Evolutionary conservation across 257 asterid genomes (phyloP).

Genomic region (Coffea eugenioides): DNA sequence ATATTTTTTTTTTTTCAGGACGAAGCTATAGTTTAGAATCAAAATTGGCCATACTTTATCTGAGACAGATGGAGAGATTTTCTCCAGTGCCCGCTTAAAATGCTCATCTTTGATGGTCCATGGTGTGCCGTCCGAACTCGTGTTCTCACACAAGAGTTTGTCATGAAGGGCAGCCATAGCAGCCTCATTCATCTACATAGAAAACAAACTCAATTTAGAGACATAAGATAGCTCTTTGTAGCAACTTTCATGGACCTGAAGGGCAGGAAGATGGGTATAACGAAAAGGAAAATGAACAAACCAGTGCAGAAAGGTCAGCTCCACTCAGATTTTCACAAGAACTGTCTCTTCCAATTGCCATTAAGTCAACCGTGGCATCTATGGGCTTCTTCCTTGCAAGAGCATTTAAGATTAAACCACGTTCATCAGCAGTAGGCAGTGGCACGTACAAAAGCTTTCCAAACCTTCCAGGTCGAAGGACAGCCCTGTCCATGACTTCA

Average conservation of each 20-base stretch:
- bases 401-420: constrained; percentile 77
- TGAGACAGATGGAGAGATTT: constrained; percentile 67
- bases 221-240: background rate
- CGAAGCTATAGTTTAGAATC: background rate
- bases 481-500: constrained; percentile 78
- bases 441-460: constrained; percentile 77
- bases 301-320: constrained; percentile 79
- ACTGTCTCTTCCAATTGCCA: constrained; percentile 54
- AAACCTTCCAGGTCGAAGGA: constrained; percentile 82
- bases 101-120: constrained; percentile 55
- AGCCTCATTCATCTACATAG: constrained; percentile 60
- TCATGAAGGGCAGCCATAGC: constrained; percentile 61
- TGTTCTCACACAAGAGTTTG: constrained; percentile 22
- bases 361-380: constrained; percentile 57
- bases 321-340: constrained; percentile 75
- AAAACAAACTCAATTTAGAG: background rate
- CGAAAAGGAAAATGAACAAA: constrained; percentile 23
- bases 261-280: background rate
- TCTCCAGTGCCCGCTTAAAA: constrained; percentile 55
- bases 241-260: background rate
- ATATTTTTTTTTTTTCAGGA: background rate
- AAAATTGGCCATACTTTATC: constrained; percentile 34
- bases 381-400: constrained; percentile 62
- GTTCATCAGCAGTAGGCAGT: constrained; percentile 77
- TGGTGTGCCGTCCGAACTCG: constrained; percentile 22